Conservation (phyloP, 1,139 yeast species). For the Kluyveromyces sp. region DNA sequence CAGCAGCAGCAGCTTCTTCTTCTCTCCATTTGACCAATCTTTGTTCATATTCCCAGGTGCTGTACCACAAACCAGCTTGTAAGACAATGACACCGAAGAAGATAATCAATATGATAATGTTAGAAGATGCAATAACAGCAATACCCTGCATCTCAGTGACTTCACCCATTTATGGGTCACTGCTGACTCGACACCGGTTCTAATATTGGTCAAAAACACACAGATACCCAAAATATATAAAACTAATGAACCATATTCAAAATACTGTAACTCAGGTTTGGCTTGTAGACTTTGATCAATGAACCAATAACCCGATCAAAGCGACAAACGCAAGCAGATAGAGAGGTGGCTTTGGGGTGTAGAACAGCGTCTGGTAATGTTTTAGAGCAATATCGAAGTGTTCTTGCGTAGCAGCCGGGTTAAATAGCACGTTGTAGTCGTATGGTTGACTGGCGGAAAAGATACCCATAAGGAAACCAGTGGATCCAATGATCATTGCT, state of each 20-base stretch:
- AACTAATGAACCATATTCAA: constrained; percentile 81
- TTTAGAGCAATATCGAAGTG: constrained; percentile 55
- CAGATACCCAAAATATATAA: constrained; percentile 64
- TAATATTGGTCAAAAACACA: constrained; percentile 76
- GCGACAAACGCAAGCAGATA: constrained; percentile 37
- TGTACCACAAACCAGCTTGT: constrained; percentile 87
- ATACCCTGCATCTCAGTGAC: constrained; percentile 80
- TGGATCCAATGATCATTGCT: constrained; percentile 32
- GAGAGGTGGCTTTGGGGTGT: constrained; percentile 50
- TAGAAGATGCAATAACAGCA: constrained; percentile 87
- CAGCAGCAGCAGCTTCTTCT: constrained; percentile 32
- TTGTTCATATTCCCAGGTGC: constrained; percentile 63
- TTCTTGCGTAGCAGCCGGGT: constrained; percentile 39
- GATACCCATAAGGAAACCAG: constrained; percentile 74
- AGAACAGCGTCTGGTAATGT: constrained; percentile 63
- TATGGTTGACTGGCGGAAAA: constrained; percentile 75
- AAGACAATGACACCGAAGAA: constrained; percentile 71
- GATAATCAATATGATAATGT: constrained; percentile 64
- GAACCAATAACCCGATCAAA: constrained; percentile 64
- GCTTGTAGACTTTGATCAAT: constrained; percentile 75
- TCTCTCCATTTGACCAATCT: constrained; percentile 45
- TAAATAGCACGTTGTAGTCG: constrained; percentile 73
- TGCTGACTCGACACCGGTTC: constrained; percentile 72
- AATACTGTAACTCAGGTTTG: constrained; percentile 70
- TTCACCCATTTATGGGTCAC: constrained; percentile 77